A percentile compares a stretch with the other conserved stretches of the same genome.
phyloP scores from a whole-genome alignment of 345 rosid species.

The Adansonia digitata region DNA sequence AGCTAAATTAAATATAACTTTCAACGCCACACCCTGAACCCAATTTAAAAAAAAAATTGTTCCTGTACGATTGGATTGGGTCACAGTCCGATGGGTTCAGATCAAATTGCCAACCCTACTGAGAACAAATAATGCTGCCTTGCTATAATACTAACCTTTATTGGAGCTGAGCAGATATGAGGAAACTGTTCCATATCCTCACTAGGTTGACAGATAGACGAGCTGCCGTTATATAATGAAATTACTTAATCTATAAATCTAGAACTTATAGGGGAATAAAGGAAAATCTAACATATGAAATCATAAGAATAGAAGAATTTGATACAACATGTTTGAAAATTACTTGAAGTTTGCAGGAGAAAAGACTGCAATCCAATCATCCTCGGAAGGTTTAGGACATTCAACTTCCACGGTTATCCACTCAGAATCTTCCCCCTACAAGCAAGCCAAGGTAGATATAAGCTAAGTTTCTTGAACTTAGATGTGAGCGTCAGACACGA shows the following conservation, averaged over 20 bases:
- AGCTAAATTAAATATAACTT: no score
- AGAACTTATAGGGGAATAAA: background rate
- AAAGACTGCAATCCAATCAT: background rate
- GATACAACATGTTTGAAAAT: background rate
- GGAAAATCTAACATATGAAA: no score
- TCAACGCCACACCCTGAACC: no score
- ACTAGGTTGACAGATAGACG: slow-evolving; percentile 36
- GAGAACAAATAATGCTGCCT: background rate
- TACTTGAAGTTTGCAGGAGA: slow-evolving; percentile 1
- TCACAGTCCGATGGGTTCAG: no score
- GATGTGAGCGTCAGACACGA: no score
- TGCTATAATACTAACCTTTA: slow-evolving; percentile 12
- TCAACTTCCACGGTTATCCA: background rate
- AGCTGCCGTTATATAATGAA: slow-evolving; percentile 31
- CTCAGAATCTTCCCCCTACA: background rate
- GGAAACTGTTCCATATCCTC: slow-evolving; percentile 40
- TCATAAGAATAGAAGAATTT: background rate
- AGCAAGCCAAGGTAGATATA: background rate
- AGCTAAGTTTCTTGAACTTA: no score
- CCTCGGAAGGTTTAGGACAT: background rate
- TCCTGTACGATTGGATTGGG: no score
- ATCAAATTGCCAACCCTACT: no score
- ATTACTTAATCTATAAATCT: background rate
- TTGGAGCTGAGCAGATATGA: slow-evolving; percentile 54
- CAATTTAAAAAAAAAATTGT: no score